Conservation (phyloP, 2,329 filamentous ascomycete species). For the Cyphellophora europaea region DNA sequence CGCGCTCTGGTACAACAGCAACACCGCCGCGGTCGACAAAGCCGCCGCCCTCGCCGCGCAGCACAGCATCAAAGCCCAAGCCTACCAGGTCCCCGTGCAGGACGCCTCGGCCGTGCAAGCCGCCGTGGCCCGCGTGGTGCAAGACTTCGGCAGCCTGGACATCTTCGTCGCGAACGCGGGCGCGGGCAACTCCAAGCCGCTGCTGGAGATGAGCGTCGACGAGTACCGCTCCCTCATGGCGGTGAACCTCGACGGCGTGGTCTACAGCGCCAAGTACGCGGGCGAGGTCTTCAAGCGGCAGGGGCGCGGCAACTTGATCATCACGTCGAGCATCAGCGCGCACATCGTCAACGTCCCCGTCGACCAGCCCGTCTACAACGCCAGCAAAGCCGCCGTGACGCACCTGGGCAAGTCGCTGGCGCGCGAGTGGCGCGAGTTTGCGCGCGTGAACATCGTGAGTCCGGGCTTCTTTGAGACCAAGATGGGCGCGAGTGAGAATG, state of each 20-base stretch:
- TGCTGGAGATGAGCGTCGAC: constrained; percentile 44
- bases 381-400: constrained; percentile 46
- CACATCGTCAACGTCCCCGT: constrained; percentile 44
- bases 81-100: constrained; percentile 26
- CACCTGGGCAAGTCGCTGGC: constrained; percentile 49
- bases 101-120: constrained; percentile 16
- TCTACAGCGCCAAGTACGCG: constrained; percentile 35
- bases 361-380: constrained; percentile 49
- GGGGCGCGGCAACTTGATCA: constrained; percentile 41
- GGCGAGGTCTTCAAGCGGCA: constrained; percentile 36
- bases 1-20: constrained; percentile 25
- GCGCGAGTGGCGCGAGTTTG: constrained; percentile 49
- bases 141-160: constrained; percentile 36
- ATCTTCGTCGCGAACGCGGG: constrained; percentile 39
- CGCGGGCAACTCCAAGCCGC: constrained; percentile 45
- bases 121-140: constrained; percentile 23
- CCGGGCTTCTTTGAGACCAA: constrained; percentile 49
- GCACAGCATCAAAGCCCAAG: constrained; percentile 23
- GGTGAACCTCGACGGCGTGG: constrained; percentile 45
- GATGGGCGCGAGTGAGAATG: constrained; percentile 38
- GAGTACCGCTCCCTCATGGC: constrained; percentile 45
- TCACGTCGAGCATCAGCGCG: constrained; percentile 42
- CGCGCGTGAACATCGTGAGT: constrained; percentile 47
- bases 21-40: constrained; percentile 14
- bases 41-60: constrained; percentile 21